A percentile compares a stretch with the other conserved stretches of the same genome.
These are phyloP conservation scores for Aspergillus funiculosus DNA, from an alignment of 495 filamentous ascomycete species.

Conservation along the genomic window DNA sequence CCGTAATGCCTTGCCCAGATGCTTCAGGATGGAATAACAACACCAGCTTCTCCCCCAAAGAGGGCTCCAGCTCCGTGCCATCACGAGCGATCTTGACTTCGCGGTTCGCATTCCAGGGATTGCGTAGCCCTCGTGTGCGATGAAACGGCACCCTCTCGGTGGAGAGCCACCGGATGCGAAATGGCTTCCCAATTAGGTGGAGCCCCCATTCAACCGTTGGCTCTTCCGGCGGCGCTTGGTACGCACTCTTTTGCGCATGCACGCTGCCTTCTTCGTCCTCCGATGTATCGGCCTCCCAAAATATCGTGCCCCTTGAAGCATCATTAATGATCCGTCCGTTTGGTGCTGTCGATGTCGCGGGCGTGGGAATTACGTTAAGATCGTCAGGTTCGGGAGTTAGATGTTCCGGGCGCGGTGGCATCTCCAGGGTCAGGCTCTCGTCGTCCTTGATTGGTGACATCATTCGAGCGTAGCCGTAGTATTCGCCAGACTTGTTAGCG, in stretches of 20 bases:
- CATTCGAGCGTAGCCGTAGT: conserved; percentile 95
- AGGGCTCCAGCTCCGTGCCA: conserved; percentile 88
- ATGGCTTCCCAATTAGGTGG: conserved; percentile 84
- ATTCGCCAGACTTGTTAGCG: conserved; percentile 96
- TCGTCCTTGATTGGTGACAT: conserved; percentile 75
- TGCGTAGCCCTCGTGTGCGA: conserved; percentile 81
- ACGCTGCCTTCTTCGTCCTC: conserved; percentile 37
- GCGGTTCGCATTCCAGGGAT: conserved; percentile 91
- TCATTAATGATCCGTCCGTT: conserved; percentile 90
- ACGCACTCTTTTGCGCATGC: conserved; percentile 29
- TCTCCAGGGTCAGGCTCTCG: conserved; percentile 57
- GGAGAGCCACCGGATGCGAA: conserved; percentile 87
- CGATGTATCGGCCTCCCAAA: conserved; percentile 83
- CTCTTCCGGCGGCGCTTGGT: conserved; percentile 32
- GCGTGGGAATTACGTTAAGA: conserved; percentile 62
- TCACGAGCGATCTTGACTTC: conserved; percentile 97
- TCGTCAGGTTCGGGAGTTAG: conserved; percentile 51
- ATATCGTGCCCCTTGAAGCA: conserved; percentile 85
- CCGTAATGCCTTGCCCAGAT: not conserved
- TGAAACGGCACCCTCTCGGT: conserved; percentile 86
- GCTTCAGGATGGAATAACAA: conserved; percentile 61
- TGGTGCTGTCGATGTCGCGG: conserved; percentile 73
- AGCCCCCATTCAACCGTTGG: conserved; percentile 32
- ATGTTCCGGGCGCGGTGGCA: conserved; percentile 43
- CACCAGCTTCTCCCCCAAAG: conserved; percentile 68